Conservation (phyloP, 371 early-diverging fungal species). For the Apophysomyces elegans region DNA sequence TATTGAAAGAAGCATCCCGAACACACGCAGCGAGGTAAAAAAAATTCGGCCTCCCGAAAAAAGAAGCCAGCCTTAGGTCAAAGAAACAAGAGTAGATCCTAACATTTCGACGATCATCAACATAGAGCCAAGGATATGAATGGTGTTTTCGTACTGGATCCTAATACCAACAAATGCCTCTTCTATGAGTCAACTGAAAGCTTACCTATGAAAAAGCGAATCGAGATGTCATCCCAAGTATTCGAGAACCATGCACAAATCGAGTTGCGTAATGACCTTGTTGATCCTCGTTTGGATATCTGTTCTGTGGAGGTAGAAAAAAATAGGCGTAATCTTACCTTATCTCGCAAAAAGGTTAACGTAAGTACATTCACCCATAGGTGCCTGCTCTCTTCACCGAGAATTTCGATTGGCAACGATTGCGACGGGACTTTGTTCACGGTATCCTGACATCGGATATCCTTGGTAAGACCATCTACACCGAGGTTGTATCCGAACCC, state of each 20-base stretch:
- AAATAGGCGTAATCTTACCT: too few species aligned
- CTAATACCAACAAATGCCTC: constrained; percentile 75
- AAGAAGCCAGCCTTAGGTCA: too few species aligned
- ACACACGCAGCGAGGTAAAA: constrained; percentile 53
- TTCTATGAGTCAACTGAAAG: constrained; percentile 78
- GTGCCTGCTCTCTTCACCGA: constrained; percentile 95
- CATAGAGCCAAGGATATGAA: constrained; percentile 72
- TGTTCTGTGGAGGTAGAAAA: constrained; percentile 82
- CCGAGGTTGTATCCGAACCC: constrained; percentile 73
- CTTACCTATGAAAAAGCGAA: constrained; percentile 64
- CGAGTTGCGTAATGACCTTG: constrained; percentile 84
- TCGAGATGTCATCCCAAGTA: constrained; percentile 65
- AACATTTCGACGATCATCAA: not conserved
- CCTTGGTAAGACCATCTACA: constrained; percentile 86
- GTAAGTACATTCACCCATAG: constrained; percentile 26
- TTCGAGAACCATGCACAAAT: constrained; percentile 73
- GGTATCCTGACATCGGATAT: constrained; percentile 92
- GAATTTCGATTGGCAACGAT: constrained; percentile 96
- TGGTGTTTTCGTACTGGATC: constrained; percentile 85
- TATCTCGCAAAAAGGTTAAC: too few species aligned
- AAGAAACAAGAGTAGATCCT: too few species aligned
- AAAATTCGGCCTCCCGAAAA: too few species aligned
- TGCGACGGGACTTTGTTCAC: constrained; percentile 89
- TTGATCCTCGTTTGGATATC: constrained; percentile 93
- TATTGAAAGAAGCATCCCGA: constrained; percentile 69